Conservation (phyloP, 2,329 filamentous ascomycete genomes). For the Microcyclospora tardicrescens region DNA sequence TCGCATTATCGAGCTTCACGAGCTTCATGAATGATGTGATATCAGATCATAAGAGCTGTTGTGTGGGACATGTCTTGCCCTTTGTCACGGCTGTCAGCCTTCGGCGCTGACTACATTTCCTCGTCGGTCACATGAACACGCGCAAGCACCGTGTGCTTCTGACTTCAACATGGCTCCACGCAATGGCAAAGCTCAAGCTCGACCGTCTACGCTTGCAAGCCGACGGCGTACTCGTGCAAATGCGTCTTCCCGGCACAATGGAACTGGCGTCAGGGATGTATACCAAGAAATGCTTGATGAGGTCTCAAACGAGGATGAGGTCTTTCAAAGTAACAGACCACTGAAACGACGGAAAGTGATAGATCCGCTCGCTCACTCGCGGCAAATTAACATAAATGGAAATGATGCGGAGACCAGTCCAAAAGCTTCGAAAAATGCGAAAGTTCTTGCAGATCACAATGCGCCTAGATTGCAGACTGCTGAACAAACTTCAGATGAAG, state of each 20-base stretch:
- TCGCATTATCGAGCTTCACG: too few species aligned
- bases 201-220: slow-evolving; percentile 1
- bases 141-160: slow-evolving; percentile 7
- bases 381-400: too few species aligned
- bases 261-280: too few species aligned
- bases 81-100: too few species aligned
- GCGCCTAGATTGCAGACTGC: slow-evolving; percentile 12
- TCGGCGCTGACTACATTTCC: not conserved
- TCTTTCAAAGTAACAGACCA: slow-evolving; percentile 6
- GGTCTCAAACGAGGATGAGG: slow-evolving; percentile 8
- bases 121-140: slow-evolving; percentile 11
- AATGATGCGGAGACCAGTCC: too few species aligned
- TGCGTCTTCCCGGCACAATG: slow-evolving; percentile 4
- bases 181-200: slow-evolving; percentile 15
- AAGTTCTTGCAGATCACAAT: not conserved
- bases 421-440: too few species aligned
- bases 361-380: not conserved
- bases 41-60: not conserved
- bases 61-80: not conserved
- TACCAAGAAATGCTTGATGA: slow-evolving; percentile 20
- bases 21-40: too few species aligned
- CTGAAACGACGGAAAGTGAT: slow-evolving; percentile 16
- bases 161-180: slow-evolving; percentile 17
- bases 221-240: not conserved
- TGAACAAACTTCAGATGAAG: slow-evolving; percentile 6